A percentile compares a stretch with the other conserved stretches of the same genome.
phyloP scores from a whole-genome alignment of 2,329 filamentous ascomycete species.

The Tolypocladium tundrense region DNA sequence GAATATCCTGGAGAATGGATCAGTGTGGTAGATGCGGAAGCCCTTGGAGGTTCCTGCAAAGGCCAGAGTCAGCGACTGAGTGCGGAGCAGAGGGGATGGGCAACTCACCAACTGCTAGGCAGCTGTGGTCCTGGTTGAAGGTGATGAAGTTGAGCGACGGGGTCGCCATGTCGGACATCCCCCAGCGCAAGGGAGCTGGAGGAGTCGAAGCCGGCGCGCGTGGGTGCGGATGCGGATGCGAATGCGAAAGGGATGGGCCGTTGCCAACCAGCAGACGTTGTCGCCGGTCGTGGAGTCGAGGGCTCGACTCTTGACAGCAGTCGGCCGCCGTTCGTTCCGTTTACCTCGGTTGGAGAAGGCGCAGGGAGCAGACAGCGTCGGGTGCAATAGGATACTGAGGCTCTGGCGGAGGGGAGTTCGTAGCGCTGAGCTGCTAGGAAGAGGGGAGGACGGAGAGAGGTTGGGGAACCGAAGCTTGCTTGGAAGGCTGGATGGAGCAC shows the following conservation, averaged over 20 bases:
- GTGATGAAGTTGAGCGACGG: slow-evolving; percentile 93
- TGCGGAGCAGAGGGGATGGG: background rate
- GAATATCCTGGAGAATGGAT: slow-evolving; percentile 91
- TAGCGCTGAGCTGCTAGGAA: background rate
- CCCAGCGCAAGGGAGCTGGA: slow-evolving; percentile 3
- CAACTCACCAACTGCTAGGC: slow-evolving; percentile 72
- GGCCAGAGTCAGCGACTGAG: background rate
- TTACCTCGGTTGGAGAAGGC: background rate
- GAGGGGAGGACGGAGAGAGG: background rate
- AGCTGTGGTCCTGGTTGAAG: slow-evolving; percentile 98
- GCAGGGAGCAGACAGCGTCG: background rate
- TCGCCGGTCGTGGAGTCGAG: background rate
- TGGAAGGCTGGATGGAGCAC: background rate
- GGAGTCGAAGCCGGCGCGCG: background rate
- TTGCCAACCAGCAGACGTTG: background rate
- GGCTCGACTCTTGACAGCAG: background rate
- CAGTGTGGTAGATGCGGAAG: slow-evolving; percentile 93
- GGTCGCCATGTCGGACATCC: slow-evolving; percentile 43
- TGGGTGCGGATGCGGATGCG: background rate
- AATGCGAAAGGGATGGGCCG: background rate
- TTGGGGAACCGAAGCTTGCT: background rate
- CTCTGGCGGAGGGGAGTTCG: no score
- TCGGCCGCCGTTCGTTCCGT: background rate
- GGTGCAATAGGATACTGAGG: background rate
- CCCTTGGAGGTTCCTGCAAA: slow-evolving; percentile 73